Evolutionary conservation across 176 grass and related monocot genomes (phyloP).

Genomic region (Areca catechu): DNA sequence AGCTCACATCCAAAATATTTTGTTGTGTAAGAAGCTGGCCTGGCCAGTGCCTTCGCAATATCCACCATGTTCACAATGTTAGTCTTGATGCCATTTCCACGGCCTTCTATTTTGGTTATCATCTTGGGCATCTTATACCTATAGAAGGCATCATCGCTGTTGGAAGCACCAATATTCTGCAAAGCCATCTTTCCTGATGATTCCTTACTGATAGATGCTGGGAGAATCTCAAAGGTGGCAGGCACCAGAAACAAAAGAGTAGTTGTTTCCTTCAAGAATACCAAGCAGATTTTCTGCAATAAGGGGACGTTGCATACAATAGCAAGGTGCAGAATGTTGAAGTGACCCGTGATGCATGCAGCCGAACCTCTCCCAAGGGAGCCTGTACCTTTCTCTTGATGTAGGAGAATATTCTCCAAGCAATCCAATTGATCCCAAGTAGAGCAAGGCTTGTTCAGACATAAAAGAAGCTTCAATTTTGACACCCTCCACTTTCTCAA

Average conservation of each 20-base stretch:
- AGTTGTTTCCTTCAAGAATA: not conserved
- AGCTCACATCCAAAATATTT: conserved; percentile 13
- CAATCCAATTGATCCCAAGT: conserved; percentile 26
- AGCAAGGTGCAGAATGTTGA: not conserved
- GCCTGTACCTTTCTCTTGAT: conserved; percentile 9
- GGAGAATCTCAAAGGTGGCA: too few relatives aligned
- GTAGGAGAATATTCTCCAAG: conserved; percentile 24
- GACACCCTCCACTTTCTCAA: conserved; percentile 8
- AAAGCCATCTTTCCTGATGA: too few relatives aligned
- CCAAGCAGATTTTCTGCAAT: not conserved
- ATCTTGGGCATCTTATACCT: too few relatives aligned
- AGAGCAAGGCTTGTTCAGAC: conserved; percentile 21
- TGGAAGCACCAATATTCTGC: too few relatives aligned
- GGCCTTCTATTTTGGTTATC: too few relatives aligned
- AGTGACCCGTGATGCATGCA: conserved; percentile 14
- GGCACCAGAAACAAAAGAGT: too few relatives aligned
- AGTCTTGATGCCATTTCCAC: conserved; percentile 3
- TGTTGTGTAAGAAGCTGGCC: conserved; percentile 10
- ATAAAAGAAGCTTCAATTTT: conserved; percentile 26
- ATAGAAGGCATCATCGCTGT: too few relatives aligned
- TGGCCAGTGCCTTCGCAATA: not conserved
- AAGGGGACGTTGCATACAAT: not conserved
- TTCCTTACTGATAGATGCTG: too few relatives aligned
- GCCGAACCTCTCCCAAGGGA: not conserved
- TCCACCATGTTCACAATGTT: conserved; percentile 12